Percentiles rank a stretch among this genome's conserved stretches.
phyloP scores from a whole-genome alignment of 2,329 filamentous ascomycete species.

The Xylaria sp. region DNA sequence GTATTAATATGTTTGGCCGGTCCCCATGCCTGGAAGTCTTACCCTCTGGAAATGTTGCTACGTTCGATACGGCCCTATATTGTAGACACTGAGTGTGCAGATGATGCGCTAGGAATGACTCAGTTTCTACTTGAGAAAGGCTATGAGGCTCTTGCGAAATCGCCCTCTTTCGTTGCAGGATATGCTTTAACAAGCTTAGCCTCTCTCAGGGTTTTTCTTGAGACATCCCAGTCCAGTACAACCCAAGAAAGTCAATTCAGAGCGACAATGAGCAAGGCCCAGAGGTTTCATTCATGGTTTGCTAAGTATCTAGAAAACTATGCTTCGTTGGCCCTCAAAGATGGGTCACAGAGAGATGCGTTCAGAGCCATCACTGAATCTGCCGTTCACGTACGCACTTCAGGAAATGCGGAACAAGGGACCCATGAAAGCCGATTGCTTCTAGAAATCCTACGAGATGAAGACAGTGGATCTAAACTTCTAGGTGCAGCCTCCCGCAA shows the following conservation, averaged over 20 bases:
- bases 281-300: conserved; percentile 83
- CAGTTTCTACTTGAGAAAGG: conserved; percentile 84
- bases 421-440: conserved; percentile 84
- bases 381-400: conserved; percentile 72
- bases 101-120: conserved; percentile 87
- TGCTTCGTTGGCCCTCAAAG: conserved; percentile 62
- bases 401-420: conserved; percentile 74
- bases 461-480: conserved; percentile 68
- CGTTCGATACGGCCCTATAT: conserved; percentile 82
- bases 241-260: conserved; percentile 87
- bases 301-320: conserved; percentile 73
- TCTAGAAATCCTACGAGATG: conserved; percentile 81
- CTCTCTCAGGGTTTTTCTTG: conserved; percentile 79
- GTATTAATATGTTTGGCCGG: conserved; percentile 84
- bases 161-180: conserved; percentile 82
- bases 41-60: conserved; percentile 90
- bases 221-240: conserved; percentile 78
- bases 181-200: conserved; percentile 82
- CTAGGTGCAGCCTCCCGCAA: conserved; percentile 76
- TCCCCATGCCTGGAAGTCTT: conserved; percentile 75
- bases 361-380: conserved; percentile 76
- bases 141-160: conserved; percentile 67
- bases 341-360: conserved; percentile 60
- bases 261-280: conserved; percentile 78
- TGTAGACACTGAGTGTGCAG: conserved; percentile 84